Conservation (phyloP, 495 filamentous ascomycete species). For the Clavariopsis aquatica region DNA sequence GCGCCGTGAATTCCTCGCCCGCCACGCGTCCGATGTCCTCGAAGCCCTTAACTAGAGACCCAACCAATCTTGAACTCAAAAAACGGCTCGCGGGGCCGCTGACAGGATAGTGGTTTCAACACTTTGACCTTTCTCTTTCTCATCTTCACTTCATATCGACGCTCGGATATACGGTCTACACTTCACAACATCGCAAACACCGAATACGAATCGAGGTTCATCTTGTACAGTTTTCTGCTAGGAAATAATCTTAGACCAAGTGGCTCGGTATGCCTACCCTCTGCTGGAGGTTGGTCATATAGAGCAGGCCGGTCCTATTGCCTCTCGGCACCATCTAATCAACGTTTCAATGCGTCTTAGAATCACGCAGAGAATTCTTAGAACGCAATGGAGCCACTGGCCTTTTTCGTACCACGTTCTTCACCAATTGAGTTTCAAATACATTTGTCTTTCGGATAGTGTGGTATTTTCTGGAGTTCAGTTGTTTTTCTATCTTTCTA, state of each 20-base stretch:
- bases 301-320: slow-evolving; percentile 1
- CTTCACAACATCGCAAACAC: background rate
- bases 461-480: background rate
- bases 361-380: background rate
- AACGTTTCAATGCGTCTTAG: background rate
- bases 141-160: background rate
- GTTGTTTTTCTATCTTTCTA: background rate
- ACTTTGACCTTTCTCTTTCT: background rate
- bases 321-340: background rate
- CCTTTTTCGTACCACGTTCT: background rate
- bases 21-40: background rate
- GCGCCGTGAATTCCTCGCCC: background rate
- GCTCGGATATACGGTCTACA: background rate
- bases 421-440: background rate
- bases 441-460: background rate
- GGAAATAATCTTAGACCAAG: background rate
- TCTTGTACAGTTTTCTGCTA: background rate
- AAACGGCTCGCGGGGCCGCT: slow-evolving; percentile 1
- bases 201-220: background rate
- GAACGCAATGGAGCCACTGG: background rate
- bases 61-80: background rate
- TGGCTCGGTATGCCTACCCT: background rate
- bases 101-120: background rate
- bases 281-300: background rate
- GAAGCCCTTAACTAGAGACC: background rate